Conservation (phyloP, 305 asterid species). For the Salvia sclarea region DNA sequence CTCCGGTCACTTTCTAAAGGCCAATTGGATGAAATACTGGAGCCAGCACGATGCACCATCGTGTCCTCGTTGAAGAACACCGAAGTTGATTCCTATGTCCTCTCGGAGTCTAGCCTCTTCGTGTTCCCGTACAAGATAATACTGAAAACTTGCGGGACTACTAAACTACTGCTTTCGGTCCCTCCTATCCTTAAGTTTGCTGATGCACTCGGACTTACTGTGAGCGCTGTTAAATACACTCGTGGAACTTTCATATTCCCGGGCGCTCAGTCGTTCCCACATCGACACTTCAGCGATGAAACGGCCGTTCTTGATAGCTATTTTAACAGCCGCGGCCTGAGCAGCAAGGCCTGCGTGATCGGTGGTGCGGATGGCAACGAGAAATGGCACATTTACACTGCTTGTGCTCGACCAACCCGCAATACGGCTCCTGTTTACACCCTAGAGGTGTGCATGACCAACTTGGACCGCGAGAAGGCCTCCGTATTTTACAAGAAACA, state of each 20-base stretch:
- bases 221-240: conserved; percentile 46
- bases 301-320: conserved; percentile 40
- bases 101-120: conserved; percentile 54
- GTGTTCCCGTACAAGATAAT: conserved; percentile 46
- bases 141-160: conserved; percentile 29
- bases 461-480: conserved; percentile 37
- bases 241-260: conserved; percentile 53
- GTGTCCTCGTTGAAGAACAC: conserved; percentile 40
- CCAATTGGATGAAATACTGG: conserved; percentile 46
- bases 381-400: conserved; percentile 51
- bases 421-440: conserved; percentile 32
- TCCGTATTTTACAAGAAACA: conserved; percentile 42
- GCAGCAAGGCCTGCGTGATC: conserved; percentile 37
- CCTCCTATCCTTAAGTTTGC: conserved; percentile 16
- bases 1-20: conserved; percentile 41
- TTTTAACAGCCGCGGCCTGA: conserved; percentile 37
- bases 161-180: conserved; percentile 12
- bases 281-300: conserved; percentile 45
- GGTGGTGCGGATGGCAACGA: conserved; percentile 33
- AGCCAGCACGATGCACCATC: conserved; percentile 50
- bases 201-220: conserved; percentile 30
- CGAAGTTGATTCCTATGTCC: conserved; percentile 47
- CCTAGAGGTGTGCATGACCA: conserved; percentile 47
- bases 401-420: conserved; percentile 32
- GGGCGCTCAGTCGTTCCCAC: conserved; percentile 49